Percentiles rank a stretch among this genome's conserved stretches.
phyloP scores from a whole-genome alignment of 1,284 basidiomycete species.

The Sporisorium sorghi region DNA sequence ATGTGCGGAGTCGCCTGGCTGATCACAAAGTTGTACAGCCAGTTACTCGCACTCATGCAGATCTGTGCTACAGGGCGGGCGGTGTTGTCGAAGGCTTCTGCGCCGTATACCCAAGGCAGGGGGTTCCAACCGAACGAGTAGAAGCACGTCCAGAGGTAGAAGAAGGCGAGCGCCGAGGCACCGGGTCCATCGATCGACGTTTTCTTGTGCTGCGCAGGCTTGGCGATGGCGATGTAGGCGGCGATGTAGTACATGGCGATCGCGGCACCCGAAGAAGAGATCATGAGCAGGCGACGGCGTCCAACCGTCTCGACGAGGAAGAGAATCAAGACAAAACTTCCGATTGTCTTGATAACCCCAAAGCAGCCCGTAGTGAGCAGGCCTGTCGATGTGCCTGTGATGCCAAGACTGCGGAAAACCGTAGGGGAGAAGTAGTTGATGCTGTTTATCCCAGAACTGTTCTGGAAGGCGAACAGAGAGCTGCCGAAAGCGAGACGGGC shows the following conservation, averaged over 20 bases:
- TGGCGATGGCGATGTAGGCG: conserved; percentile 53
- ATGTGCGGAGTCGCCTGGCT: conserved; percentile 54
- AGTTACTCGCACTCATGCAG: conserved; percentile 82
- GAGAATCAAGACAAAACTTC: conserved; percentile 76
- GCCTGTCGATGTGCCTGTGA: conserved; percentile 71
- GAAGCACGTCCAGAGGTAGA: conserved; percentile 60
- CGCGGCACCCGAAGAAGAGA: conserved; percentile 65
- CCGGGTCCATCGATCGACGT: conserved; percentile 25
- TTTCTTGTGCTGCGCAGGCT: conserved; percentile 26
- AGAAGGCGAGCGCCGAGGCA: conserved; percentile 44
- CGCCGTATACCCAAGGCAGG: conserved; percentile 53
- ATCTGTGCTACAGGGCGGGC: conserved; percentile 85
- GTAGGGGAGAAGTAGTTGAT: conserved; percentile 71
- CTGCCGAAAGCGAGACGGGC: conserved; percentile 19
- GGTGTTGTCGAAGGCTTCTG: conserved; percentile 84
- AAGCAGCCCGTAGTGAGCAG: conserved; percentile 82
- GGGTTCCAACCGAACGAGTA: conserved; percentile 62
- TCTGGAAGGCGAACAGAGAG: conserved; percentile 30
- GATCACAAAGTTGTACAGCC: conserved; percentile 80
- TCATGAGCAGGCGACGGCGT: conserved; percentile 71
- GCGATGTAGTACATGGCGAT: conserved; percentile 54
- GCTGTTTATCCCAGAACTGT: conserved; percentile 62
- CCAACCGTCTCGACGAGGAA: conserved; percentile 76
- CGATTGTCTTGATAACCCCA: conserved; percentile 81
- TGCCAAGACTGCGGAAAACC: conserved; percentile 74